A percentile compares a stretch with the other conserved stretches of the same genome.
These are phyloP conservation scores for Dendrocalamus sinicus DNA, from an alignment of 176 grass and related monocot species.

Conservation along the genomic window DNA sequence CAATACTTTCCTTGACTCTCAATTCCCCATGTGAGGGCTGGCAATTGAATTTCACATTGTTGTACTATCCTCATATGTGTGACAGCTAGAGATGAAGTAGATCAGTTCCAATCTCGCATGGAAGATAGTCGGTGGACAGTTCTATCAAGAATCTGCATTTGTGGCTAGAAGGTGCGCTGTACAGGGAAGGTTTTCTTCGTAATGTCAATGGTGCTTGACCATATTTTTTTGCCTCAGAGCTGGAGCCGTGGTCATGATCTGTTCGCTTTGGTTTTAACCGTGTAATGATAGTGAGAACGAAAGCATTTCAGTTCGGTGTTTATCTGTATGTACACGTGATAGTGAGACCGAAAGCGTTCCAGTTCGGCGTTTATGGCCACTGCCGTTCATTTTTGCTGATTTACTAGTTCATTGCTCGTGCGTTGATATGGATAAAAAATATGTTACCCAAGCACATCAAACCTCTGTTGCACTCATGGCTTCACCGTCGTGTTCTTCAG, in stretches of 20 bases:
- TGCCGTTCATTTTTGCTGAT: not conserved
- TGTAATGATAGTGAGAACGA: not conserved
- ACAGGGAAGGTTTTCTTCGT: no score
- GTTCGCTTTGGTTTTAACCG: not conserved
- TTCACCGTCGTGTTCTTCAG: no score
- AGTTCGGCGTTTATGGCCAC: not conserved
- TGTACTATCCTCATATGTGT: not conserved
- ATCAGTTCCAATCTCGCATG: not conserved
- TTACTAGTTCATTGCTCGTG: not conserved
- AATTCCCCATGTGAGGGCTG: not conserved
- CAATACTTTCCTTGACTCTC: not conserved
- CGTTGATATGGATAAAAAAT: no score
- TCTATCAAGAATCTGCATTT: not conserved
- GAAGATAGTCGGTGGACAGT: not conserved
- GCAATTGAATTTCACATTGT: not conserved
- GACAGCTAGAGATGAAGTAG: constrained; percentile 22
- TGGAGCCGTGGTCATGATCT: not conserved
- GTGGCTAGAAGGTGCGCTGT: not conserved
- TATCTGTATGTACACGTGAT: constrained; percentile 14
- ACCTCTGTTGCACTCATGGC: no score
- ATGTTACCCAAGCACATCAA: no score
- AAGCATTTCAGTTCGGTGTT: no score
- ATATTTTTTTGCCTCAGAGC: not conserved
- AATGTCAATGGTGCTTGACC: not conserved
- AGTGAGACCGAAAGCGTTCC: not conserved